Conservation (phyloP, 2,329 filamentous ascomycete genomes). For the Penicillium brevicompactum region DNA sequence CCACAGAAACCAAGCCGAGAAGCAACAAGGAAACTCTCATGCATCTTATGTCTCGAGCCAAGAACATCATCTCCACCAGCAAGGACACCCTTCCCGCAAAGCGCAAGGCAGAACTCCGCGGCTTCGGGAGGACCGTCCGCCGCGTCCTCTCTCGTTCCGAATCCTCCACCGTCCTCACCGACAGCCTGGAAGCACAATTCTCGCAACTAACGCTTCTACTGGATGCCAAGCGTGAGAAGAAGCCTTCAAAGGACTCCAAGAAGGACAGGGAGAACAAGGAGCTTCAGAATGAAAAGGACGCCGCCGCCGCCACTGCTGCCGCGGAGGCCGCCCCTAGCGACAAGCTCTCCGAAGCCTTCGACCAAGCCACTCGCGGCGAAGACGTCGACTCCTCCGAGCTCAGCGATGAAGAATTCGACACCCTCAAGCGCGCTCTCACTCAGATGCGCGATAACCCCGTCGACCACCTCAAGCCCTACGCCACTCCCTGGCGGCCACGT, state of each 20-base stretch:
- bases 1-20: constrained; percentile 31
- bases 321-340: constrained; percentile 24
- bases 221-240: constrained; percentile 42
- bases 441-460: constrained; percentile 73
- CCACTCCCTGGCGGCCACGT: constrained; percentile 85
- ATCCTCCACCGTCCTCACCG: constrained; percentile 45
- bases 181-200: constrained; percentile 59
- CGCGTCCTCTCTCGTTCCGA: constrained; percentile 61
- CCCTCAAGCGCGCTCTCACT: constrained; percentile 59
- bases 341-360: constrained; percentile 38
- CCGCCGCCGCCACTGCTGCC: constrained; percentile 13
- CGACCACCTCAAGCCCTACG: constrained; percentile 79
- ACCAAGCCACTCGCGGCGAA: constrained; percentile 32
- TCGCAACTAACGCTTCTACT: constrained; percentile 53
- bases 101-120: constrained; percentile 73
- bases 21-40: constrained; percentile 54
- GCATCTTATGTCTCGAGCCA: constrained; percentile 59
- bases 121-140: constrained; percentile 68
- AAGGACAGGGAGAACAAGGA: constrained; percentile 16
- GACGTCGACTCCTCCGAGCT: constrained; percentile 49
- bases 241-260: constrained; percentile 22
- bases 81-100: constrained; percentile 62
- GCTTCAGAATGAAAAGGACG: constrained; percentile 5
- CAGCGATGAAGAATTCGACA: constrained; percentile 49
- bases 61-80: constrained; percentile 59